These are phyloP conservation scores for Aspergillus ostianus DNA, from an alignment of 495 filamentous ascomycete genomes.

Conservation along the genomic window DNA sequence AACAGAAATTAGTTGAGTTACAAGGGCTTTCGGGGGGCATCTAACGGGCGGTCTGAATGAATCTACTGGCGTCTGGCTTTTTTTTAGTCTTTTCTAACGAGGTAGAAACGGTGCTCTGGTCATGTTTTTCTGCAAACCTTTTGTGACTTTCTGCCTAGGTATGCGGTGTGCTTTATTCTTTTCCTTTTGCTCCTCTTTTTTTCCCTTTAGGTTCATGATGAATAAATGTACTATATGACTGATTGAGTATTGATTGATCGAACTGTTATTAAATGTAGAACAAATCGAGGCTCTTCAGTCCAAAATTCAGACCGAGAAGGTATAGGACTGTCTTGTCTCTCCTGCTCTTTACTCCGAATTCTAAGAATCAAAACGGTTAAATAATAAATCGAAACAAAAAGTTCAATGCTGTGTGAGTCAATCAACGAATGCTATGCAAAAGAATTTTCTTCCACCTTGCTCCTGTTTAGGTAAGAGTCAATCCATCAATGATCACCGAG, in stretches of 20 bases:
- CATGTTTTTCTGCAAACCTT: background rate
- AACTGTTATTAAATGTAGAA: too few species aligned
- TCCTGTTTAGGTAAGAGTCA: too few species aligned
- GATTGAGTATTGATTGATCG: background rate
- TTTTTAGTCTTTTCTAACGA: background rate
- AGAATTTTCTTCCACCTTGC: slow-evolving; percentile 4
- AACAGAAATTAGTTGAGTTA: background rate
- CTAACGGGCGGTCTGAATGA: slow-evolving; percentile 6
- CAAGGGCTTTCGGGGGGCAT: slow-evolving; percentile 1
- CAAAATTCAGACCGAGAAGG: too few species aligned
- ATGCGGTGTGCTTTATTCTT: background rate
- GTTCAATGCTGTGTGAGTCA: background rate
- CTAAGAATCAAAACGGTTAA: background rate
- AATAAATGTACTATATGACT: background rate
- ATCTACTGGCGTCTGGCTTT: slow-evolving; percentile 21
- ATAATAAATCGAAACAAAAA: background rate
- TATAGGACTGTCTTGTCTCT: too few species aligned
- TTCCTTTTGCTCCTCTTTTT: background rate
- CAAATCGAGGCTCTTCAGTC: too few species aligned
- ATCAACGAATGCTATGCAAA: slow-evolving; percentile 1
- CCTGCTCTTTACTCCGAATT: too few species aligned
- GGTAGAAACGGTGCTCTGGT: slow-evolving; percentile 22
- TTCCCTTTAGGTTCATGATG: background rate
- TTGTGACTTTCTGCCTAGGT: background rate
- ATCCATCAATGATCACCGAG: slow-evolving; percentile 2